Base-by-base conservation (phyloP, 345 rosid species). In the Raphanus sativus region DNA sequence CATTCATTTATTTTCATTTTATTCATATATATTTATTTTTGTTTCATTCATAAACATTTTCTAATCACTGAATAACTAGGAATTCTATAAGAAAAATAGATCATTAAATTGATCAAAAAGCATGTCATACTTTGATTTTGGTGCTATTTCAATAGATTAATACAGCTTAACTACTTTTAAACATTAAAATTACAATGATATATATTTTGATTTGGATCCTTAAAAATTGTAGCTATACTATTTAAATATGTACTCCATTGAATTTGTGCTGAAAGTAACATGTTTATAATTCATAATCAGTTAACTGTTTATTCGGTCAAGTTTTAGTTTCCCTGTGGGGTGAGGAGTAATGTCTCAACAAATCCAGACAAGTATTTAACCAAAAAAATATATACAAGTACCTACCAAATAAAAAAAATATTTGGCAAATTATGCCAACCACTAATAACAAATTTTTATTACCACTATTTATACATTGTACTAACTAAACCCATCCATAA, bases 21-120 rank as follows among this genome's bases (percentile, higher is more conserved):
- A 28, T 28, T 28, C 29, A 2, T 28, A 2, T 28, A 28, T 28
- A 34, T 34, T 34, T 34, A 1, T 7, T 34, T 34, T 34, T 34
- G 8, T 34, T 34, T 34, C 40, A 34, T 7, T 34, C 40, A 8
- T 34, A 34, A 34, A 6, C n/a, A n/a, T 34, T 6, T 6, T 7
- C 7, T 34, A 6, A 34, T 34, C 8, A 34, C 40, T 34, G 9
- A 34, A 34, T 34, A 34, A 34, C 2, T 91, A 94, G 15, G 88
- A 40, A 40, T 4, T 89, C 32, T 29, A 13, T n/a, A 84, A 55
- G 4, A 40, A 34, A 34, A 34, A 34, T 6, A 8, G 40, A 40
- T 40, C 48, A 40, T 2, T 40, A 10, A 54, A 40, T 40, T 40
- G 48, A 40, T 10, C 13, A 10, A 28, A 40, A 2, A 40, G 48